Percentiles rank a stretch among this genome's conserved stretches.
Conservation (phyloP, 2,329 filamentous ascomycete genomes). For the Blastomyces parvus region DNA sequence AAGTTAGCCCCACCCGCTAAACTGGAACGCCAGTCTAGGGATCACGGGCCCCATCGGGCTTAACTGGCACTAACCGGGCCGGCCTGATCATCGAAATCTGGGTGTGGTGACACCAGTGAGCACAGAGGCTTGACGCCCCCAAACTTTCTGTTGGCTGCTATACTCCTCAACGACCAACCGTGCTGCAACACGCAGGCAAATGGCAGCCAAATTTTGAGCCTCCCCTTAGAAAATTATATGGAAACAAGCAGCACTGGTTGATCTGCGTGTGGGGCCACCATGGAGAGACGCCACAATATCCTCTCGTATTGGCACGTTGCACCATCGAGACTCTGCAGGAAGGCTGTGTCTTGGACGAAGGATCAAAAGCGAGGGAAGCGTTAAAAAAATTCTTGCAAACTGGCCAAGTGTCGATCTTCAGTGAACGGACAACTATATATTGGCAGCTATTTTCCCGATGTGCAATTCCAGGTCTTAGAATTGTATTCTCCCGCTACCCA, state of each 20-base stretch:
- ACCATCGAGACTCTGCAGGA: background rate
- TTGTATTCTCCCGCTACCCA: background rate
- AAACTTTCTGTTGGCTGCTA: background rate
- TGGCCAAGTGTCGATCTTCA: background rate
- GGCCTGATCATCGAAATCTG: too few species aligned
- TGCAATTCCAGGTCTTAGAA: background rate
- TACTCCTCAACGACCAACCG: background rate
- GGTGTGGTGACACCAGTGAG: background rate
- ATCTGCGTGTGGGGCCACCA: background rate
- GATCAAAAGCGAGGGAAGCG: background rate
- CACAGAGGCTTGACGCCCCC: background rate
- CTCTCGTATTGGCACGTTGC: background rate
- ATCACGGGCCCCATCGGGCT: too few species aligned
- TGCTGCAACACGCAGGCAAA: background rate
- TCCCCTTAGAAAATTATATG: background rate
- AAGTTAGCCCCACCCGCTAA: background rate
- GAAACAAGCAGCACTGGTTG: background rate
- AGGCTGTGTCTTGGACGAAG: conserved; percentile 1
- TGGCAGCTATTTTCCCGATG: background rate
- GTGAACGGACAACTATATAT: background rate
- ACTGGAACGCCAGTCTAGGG: background rate
- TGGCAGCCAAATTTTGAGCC: background rate
- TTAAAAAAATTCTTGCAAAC: background rate
- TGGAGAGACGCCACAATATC: background rate
- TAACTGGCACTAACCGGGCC: too few species aligned